phyloP scores from a whole-genome alignment of 176 grass and related monocot genomes.

The Poa annua region DNA sequence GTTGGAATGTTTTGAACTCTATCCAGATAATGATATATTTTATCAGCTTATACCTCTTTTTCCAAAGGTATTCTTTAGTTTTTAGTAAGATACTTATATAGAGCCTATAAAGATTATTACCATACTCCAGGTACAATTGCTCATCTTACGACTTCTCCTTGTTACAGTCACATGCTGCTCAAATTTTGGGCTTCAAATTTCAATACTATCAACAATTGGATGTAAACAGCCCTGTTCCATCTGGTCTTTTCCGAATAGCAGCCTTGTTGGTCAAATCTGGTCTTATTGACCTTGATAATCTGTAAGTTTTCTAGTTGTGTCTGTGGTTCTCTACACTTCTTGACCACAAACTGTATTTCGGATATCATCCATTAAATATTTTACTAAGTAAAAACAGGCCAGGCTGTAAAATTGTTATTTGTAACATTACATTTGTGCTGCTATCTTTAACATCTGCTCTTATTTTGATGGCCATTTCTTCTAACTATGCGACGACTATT shows the following conservation, averaged over 20 bases:
- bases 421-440: constrained; percentile 5
- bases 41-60: constrained; percentile 96
- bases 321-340: constrained; percentile 1
- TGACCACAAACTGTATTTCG: neutral
- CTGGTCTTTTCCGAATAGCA: constrained; percentile 75
- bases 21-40: constrained; percentile 85
- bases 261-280: constrained; percentile 87
- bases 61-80: constrained; percentile 76
- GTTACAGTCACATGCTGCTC: constrained; percentile 88
- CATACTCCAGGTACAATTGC: constrained; percentile 15
- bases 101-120: constrained; percentile 22
- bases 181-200: constrained; percentile 99
- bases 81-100: constrained; percentile 31
- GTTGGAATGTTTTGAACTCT: constrained; percentile 92
- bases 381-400: neutral
- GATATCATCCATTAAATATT: constrained; percentile 14
- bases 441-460: constrained; percentile 5
- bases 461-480: constrained; percentile 6
- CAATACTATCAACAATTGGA: constrained; percentile 97
- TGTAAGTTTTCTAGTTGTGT: constrained; percentile 60
- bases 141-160: constrained; percentile 41
- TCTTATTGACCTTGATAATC: constrained; percentile 90
- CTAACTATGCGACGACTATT: constrained; percentile 12
- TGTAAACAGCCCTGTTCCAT: constrained; percentile 70
- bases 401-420: constrained; percentile 1